Evolutionary conservation across 2,329 filamentous ascomycete genomes (phyloP), one percentile per base, ranked within the genome.

Genomic region (Cercospora janseana): DNA sequence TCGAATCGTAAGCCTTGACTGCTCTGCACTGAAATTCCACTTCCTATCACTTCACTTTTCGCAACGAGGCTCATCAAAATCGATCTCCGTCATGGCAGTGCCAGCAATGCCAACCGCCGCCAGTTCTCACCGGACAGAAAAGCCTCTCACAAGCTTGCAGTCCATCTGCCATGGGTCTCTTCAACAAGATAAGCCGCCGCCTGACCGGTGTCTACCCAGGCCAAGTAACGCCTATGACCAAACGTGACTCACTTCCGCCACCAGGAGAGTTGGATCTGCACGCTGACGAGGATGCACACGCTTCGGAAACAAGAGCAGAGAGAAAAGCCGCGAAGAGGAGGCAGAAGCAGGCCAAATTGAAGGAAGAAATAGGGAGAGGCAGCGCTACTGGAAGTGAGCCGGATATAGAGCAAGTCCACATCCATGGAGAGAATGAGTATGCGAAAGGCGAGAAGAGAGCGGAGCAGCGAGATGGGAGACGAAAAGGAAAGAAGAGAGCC

Each of bases 381-480:
- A 7, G 27, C 26, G 10, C 13, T 3, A 28, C 3, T 10, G 27
- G 6, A 28, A 15, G 18, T n/a, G 5, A 32, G 32, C 18, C 20
- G 46, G 29, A 42, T 7, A 21, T 23, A 28, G 35, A 23, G 37
- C 21, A 34, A 44, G 20, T 9, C 13, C 9, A 27, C 29, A 3
- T n/a, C 18, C 4, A 38, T 26, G 23, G 12, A 15, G 26, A 29
- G 7, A 35, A 26, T 8, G 6, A 18, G 31, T 16, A 3, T 4
- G 23, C 9, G 29, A 10, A 24, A 18, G 27, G 2, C 42, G 42
- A 7, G 26, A 24, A 3, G 28, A 21, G 18, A 21, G 51, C 3
- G 59, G 57, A 8, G 63, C 63, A 31, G 67, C 66, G 26, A 67
- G 64, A 1, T 69, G 68, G 16, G 53, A 40, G 16, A 63, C 45